Percentiles rank a stretch among this genome's conserved stretches.
Conservation (phyloP, 345 rosid genomes). For the Eucalyptus tenuipes region DNA sequence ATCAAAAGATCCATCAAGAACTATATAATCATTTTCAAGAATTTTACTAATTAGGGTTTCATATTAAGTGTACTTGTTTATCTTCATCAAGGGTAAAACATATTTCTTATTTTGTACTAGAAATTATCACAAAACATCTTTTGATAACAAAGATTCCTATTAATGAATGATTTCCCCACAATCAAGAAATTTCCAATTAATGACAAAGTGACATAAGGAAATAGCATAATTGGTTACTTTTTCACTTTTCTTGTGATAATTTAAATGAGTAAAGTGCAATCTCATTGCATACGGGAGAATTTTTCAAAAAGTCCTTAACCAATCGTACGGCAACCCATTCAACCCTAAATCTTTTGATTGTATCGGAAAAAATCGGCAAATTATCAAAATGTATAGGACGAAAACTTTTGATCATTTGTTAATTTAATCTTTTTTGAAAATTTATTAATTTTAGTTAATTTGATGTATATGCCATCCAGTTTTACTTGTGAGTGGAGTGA, state of each 20-base stretch:
- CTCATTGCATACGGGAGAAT: neutral
- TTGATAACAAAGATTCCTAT: neutral
- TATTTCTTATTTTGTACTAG: neutral
- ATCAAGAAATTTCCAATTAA: neutral
- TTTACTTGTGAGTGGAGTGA: fast-evolving
- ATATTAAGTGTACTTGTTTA: neutral
- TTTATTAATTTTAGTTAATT: too few relatives aligned
- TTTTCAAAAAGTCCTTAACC: neutral
- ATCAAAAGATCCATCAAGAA: neutral
- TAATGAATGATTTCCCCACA: neutral
- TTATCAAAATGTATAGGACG: fast-evolving
- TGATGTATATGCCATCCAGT: fast-evolving
- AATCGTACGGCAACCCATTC: fast-evolving
- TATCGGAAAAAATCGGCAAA: fast-evolving
- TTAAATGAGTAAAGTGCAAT: neutral
- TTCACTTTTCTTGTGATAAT: neutral
- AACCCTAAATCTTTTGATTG: fast-evolving
- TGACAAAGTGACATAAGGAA: neutral
- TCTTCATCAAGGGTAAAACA: neutral
- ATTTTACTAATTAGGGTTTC: neutral
- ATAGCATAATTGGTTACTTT: neutral
- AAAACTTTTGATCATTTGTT: too few relatives aligned
- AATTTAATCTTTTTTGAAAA: too few relatives aligned
- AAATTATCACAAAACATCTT: neutral
- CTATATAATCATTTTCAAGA: neutral